Conservation (phyloP, 768 basidiomycete species). For the Phanerochaete carnosa region DNA sequence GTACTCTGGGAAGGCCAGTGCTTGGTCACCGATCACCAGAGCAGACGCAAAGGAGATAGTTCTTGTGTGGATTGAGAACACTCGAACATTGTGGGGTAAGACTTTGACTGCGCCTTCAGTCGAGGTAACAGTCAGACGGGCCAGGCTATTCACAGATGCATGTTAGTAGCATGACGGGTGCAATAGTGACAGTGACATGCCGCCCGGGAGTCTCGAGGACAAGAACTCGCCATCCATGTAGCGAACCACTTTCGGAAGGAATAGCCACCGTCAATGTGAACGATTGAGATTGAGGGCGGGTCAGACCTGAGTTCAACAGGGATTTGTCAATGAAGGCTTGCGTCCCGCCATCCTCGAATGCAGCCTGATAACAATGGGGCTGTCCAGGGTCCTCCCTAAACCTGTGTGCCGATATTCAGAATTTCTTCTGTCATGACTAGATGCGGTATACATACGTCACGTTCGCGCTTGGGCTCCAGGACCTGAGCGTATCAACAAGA, state of each 20-base stretch:
- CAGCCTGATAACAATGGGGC: constrained; percentile 67
- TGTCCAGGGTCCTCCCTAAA: constrained; percentile 59
- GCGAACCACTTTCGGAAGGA: constrained; percentile 65
- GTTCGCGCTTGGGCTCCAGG: constrained; percentile 52
- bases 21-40: background rate
- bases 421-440: background rate
- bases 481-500: constrained; percentile 52
- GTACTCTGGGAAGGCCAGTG: background rate
- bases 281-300: constrained; percentile 3
- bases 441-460: constrained; percentile 39
- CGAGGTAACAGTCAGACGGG: constrained; percentile 3
- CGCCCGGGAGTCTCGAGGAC: constrained; percentile 62
- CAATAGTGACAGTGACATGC: constrained; percentile 33
- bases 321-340: constrained; percentile 49
- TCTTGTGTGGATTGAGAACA: constrained; percentile 5
- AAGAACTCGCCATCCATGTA: constrained; percentile 69
- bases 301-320: constrained; percentile 10
- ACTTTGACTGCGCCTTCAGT: background rate
- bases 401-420: constrained; percentile 27
- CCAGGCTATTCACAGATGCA: constrained; percentile 9
- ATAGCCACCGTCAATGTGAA: constrained; percentile 76
- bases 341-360: constrained; percentile 55
- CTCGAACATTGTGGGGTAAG: background rate
- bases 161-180: background rate
- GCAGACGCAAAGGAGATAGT: background rate